Evolutionary conservation across 371 early-diverging fungal genomes (phyloP), one percentile per base, ranked within the genome.

Genomic region (Globomyces sp.): DNA sequence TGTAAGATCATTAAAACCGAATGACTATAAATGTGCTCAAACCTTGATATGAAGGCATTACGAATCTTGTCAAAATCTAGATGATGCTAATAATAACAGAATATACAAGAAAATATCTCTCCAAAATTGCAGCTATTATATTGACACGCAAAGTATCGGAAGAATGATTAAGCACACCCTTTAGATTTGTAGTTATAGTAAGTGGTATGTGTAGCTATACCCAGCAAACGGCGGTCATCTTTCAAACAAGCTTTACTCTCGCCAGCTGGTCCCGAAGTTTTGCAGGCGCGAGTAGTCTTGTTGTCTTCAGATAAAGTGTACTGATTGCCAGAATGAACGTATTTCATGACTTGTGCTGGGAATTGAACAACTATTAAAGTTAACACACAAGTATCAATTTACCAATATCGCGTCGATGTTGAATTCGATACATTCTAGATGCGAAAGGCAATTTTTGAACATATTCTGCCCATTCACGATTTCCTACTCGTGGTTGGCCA

Each of bases 391-490:
- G 34, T 34, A 11, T 51, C 24, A 34, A 51, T 51, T 34, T 24
- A 11, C 52, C 11, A 51, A 11, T 51, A 11, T 51, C 34, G 52
- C 52, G 52, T 45, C 65, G 58, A 64, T 70, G 67, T 40, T 72
- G 74, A 1, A 51, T 34, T 3, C 52, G 11, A 51, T 51, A 51
- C 5, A 51, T 24, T 5, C 52, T 11, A 51, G 11, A 24, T 8
- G 52, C 52, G 34, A 51, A 24, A 11, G 52, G 34, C 5, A 51
- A 13, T 4, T 34, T 34, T 5, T 51, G 24, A 51, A 51, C 52
- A 24, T 51, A 57, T 13, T 8, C 13, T 36, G 57, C 57, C 57
- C 57, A 57, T 10, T 36, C 36, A 8, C 3, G 8, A 41, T 57
- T 36, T 0, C 57, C 57, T 13, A 41, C 40, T 57, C 57, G 4